Percentiles rank a stretch among this genome's conserved stretches.
Evolutionary conservation across 148 eudicot genomes (phyloP).

Genomic region (Chenopodium suecicum): DNA sequence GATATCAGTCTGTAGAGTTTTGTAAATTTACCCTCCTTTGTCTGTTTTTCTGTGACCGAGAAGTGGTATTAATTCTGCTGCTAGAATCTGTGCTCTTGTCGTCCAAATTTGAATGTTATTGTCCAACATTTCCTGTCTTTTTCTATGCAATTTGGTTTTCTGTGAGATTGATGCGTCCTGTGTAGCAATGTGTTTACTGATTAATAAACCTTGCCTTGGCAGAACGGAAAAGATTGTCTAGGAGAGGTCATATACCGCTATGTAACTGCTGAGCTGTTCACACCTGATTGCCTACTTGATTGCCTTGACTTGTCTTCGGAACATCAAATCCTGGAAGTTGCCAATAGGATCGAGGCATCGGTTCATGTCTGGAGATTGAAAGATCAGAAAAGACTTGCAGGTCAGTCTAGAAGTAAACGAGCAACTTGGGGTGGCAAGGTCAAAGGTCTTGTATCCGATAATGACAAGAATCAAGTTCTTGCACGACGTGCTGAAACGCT

Average conservation of each 20-base stretch:
- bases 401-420: conserved; percentile 46
- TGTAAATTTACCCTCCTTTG: not conserved
- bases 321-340: conserved; percentile 82
- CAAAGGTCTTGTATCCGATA: conserved; percentile 67
- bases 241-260: conserved; percentile 86
- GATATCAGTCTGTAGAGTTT: not conserved
- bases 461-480: conserved; percentile 63
- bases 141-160: not conserved
- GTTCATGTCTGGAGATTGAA: conserved; percentile 85
- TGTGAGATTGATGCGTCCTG: not conserved
- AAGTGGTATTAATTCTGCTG: not conserved
- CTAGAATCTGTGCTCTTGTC: too few species aligned
- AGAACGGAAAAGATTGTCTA: conserved; percentile 84
- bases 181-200: not conserved
- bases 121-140: not conserved
- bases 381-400: conserved; percentile 47
- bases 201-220: conserved; percentile 23
- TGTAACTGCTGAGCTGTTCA: conserved; percentile 73
- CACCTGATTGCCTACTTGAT: conserved; percentile 80
- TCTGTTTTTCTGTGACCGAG: not conserved
- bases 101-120: not conserved
- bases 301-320: conserved; percentile 83
- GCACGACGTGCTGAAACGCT: conserved; percentile 76
- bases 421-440: conserved; percentile 84
- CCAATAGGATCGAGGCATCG: conserved; percentile 88